These are phyloP conservation scores for Cyamopsis tetragonoloba DNA, from an alignment of 306 rosid genomes.

Conservation along the genomic window DNA sequence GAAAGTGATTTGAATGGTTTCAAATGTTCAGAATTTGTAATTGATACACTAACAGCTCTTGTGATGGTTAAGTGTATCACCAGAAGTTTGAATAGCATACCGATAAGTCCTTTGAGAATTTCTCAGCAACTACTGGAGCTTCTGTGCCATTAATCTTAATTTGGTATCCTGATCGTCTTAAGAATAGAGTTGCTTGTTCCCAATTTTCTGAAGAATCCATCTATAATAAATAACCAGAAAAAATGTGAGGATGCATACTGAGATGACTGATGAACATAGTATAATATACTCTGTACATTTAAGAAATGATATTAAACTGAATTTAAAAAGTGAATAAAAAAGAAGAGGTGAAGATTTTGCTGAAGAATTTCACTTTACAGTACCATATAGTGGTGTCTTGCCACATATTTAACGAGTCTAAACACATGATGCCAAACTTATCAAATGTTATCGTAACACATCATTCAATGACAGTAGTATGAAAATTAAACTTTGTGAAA, in stretches of 20 bases:
- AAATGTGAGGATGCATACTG: slow-evolving; percentile 11
- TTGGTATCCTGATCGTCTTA: slow-evolving; percentile 75
- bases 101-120: slow-evolving; percentile 82
- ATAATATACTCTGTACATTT: background rate
- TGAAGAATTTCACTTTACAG: background rate
- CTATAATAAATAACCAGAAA: slow-evolving; percentile 37
- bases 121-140: slow-evolving; percentile 48
- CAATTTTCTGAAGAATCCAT: slow-evolving; percentile 82
- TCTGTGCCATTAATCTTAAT: slow-evolving; percentile 57
- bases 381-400: background rate
- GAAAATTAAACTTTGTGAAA: background rate
- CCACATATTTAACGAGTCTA: background rate
- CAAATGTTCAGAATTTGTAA: background rate
- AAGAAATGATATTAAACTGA: background rate
- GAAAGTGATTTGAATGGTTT: background rate
- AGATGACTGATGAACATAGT: background rate
- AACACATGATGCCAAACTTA: background rate
- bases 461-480: background rate
- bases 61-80: background rate
- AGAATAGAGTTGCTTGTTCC: slow-evolving; percentile 67
- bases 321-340: background rate
- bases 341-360: background rate
- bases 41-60: background rate
- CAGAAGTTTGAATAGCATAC: slow-evolving; percentile 43
- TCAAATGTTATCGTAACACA: background rate